Percentiles rank a stretch among this genome's conserved stretches.
phyloP scores from a whole-genome alignment of 2,329 filamentous ascomycete genomes.

The Gnomoniopsis sp. region DNA sequence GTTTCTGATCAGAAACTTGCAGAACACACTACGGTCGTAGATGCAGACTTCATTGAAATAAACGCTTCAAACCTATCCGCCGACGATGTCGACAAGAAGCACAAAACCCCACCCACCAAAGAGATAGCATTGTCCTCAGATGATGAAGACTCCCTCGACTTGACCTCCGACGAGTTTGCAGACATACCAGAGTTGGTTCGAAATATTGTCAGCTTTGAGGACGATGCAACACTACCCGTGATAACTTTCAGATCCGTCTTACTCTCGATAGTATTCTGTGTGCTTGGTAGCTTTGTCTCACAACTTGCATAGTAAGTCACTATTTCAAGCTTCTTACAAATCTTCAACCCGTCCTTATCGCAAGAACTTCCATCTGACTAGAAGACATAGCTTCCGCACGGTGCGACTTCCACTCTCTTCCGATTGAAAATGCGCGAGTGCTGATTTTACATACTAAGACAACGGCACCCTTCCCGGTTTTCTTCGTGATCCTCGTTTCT shows the following conservation, averaged over 20 bases:
- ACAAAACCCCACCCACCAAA: not conserved
- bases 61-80: not conserved
- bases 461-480: constrained; percentile 19
- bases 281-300: constrained; percentile 18
- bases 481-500: constrained; percentile 22
- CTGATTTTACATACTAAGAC: not conserved
- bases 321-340: too few relatives aligned
- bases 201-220: constrained; percentile 21
- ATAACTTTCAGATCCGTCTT: constrained; percentile 21
- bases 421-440: not conserved
- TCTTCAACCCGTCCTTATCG: not conserved
- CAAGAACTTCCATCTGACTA: not conserved
- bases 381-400: constrained; percentile 13
- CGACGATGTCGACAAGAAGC: not conserved
- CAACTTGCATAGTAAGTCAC: constrained; percentile 14
- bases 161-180: constrained; percentile 4
- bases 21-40: not conserved
- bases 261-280: constrained; percentile 18
- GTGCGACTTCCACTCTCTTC: not conserved
- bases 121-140: not conserved
- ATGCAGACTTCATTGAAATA: not conserved
- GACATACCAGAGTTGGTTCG: constrained; percentile 21
- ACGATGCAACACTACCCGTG: constrained; percentile 17
- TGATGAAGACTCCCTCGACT: constrained; percentile 7
- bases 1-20: not conserved